These are phyloP conservation scores for Diplosphaera chodatii DNA, from an alignment of 139 green algal genomes.

Conservation along the genomic window DNA sequence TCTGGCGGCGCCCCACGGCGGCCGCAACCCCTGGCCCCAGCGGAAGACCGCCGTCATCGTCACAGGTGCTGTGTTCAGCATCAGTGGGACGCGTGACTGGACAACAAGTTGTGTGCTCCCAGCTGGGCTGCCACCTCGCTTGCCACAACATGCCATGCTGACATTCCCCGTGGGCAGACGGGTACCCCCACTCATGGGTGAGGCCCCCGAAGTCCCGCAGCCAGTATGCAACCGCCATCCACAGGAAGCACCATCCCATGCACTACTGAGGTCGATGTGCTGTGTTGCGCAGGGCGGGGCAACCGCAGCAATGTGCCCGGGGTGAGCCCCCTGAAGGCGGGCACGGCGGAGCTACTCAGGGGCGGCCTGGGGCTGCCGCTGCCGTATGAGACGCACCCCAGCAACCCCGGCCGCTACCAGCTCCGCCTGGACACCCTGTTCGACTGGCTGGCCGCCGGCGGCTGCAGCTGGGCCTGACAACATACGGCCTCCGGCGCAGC, in stretches of 20 bases:
- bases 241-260: too few relatives aligned
- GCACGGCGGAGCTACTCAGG: background rate
- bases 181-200: too few relatives aligned
- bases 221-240: too few relatives aligned
- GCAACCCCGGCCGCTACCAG: background rate
- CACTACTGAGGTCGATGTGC: too few relatives aligned
- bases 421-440: background rate
- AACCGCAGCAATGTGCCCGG: background rate
- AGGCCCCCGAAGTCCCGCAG: too few relatives aligned
- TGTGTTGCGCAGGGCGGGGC: background rate
- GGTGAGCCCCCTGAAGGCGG: background rate
- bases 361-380: background rate
- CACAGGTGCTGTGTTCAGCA: too few relatives aligned
- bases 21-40: background rate
- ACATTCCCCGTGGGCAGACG: too few relatives aligned
- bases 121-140: too few relatives aligned
- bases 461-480: background rate
- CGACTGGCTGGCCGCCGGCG: background rate
- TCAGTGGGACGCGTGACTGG: too few relatives aligned
- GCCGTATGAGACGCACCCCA: background rate
- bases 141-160: too few relatives aligned
- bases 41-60: background rate
- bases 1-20: background rate
- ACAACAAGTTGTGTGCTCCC: too few relatives aligned
- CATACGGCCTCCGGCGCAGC: too few relatives aligned